These are phyloP conservation scores for Dothistroma septosporum DNA, from an alignment of 2,329 filamentous ascomycete species.

Conservation along the genomic window DNA sequence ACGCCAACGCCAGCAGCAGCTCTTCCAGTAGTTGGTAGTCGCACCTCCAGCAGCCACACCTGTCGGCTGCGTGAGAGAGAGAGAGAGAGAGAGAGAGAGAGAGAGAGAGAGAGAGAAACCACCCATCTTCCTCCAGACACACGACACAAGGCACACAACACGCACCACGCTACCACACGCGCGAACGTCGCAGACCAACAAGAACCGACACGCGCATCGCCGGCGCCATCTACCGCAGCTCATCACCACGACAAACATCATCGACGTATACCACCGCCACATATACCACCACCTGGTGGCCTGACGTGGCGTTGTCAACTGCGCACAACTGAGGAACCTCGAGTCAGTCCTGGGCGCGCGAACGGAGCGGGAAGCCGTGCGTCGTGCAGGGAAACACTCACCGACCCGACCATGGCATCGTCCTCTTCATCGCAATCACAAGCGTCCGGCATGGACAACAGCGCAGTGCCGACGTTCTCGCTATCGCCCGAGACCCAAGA, in stretches of 20 bases:
- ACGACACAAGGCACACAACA: too few relatives aligned
- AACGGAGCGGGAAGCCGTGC: not conserved
- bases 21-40: too few relatives aligned
- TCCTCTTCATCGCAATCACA: not conserved
- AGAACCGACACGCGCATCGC: not conserved
- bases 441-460: not conserved
- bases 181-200: not conserved
- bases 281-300: not conserved
- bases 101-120: too few relatives aligned
- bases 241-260: not conserved
- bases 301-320: not conserved
- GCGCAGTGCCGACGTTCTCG: not conserved
- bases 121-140: not conserved
- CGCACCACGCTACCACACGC: not conserved
- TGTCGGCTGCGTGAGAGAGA: too few relatives aligned
- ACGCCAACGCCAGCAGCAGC: too few relatives aligned
- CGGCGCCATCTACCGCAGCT: not conserved
- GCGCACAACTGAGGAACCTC: not conserved
- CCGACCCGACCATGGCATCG: not conserved
- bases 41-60: not conserved
- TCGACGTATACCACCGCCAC: not conserved
- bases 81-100: too few relatives aligned
- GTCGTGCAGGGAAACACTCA: not conserved
- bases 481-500: not conserved
- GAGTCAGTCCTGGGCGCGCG: not conserved